A percentile compares a stretch with the other conserved stretches of the same genome.
Evolutionary conservation across 2,329 filamentous ascomycete species (phyloP).

Genomic region (Beauveria sp.): DNA sequence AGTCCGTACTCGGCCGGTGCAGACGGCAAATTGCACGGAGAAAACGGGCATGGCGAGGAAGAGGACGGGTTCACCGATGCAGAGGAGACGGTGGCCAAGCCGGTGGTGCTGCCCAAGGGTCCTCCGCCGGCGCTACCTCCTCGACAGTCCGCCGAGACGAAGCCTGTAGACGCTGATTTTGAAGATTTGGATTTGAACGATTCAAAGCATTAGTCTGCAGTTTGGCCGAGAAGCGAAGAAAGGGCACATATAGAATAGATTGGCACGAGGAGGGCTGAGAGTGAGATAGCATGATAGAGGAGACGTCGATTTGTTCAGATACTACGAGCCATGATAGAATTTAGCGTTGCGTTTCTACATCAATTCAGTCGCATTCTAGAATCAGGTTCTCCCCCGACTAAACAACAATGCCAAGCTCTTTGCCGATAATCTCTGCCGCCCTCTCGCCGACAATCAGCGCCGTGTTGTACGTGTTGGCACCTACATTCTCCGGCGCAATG

Average conservation of each 20-base stretch:
- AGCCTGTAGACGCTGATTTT: background rate
- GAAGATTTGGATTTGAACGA: constrained; percentile 11
- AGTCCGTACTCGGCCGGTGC: background rate
- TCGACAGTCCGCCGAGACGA: background rate
- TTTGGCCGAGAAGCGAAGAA: background rate
- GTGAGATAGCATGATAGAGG: background rate
- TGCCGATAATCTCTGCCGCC: constrained; percentile 30
- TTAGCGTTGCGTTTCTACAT: background rate
- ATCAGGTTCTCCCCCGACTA: background rate
- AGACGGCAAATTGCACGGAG: background rate
- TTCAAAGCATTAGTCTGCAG: background rate
- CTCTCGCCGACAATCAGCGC: constrained; percentile 41
- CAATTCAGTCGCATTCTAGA: background rate
- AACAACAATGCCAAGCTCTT: constrained; percentile 22
- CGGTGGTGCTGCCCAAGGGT: constrained; percentile 7
- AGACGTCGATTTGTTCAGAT: background rate
- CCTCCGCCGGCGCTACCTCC: constrained; percentile 9
- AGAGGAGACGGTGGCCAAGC: background rate
- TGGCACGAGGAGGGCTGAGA: background rate
- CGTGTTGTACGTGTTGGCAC: constrained; percentile 39
- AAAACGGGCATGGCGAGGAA: background rate
- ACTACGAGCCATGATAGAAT: background rate
- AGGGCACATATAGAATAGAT: background rate
- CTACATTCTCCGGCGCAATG: constrained; percentile 30
- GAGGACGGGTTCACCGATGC: background rate